These are phyloP conservation scores for Chrysoporthe puriensis DNA, from an alignment of 2,329 filamentous ascomycete species.

Conservation along the genomic window DNA sequence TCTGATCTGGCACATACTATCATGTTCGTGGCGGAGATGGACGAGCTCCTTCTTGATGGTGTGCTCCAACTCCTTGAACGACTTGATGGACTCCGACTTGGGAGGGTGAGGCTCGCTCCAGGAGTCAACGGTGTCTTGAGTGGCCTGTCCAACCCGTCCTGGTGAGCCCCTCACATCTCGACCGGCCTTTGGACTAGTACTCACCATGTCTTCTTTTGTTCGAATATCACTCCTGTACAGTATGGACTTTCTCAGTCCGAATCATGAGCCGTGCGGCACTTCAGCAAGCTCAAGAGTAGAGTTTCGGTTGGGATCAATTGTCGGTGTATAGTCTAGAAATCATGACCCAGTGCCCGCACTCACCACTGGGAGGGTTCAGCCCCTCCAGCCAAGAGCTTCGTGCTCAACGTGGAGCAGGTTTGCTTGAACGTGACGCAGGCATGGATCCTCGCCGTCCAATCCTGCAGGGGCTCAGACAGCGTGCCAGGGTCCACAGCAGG, in stretches of 20 bases:
- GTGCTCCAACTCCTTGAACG: slow-evolving; percentile 51
- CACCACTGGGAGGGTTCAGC: slow-evolving; percentile 25
- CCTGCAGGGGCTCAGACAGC: slow-evolving; percentile 2
- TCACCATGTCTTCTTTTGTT: slow-evolving; percentile 17
- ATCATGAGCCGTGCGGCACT: neutral
- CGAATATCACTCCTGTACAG: neutral
- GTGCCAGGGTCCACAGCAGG: neutral
- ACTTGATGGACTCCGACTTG: slow-evolving; percentile 54
- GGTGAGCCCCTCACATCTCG: slow-evolving; percentile 8
- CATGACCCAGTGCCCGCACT: neutral
- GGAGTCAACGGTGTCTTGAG: slow-evolving; percentile 56
- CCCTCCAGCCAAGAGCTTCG: slow-evolving; percentile 20
- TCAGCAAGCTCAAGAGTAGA: neutral
- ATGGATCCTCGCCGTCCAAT: slow-evolving; percentile 17
- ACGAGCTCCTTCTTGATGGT: slow-evolving; percentile 57
- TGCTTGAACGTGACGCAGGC: slow-evolving; percentile 8
- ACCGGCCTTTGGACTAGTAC: neutral
- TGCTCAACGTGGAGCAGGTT: slow-evolving; percentile 10
- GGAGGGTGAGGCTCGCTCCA: slow-evolving; percentile 49
- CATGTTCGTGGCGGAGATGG: slow-evolving; percentile 50
- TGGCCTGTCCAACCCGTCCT: slow-evolving; percentile 42
- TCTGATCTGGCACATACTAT: slow-evolving; percentile 41
- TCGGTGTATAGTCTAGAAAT: neutral
- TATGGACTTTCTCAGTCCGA: neutral
- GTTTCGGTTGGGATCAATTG: neutral